Base-by-base conservation (phyloP, 805 yeast genomes). In the Hagleromyces aurorensis region DNA sequence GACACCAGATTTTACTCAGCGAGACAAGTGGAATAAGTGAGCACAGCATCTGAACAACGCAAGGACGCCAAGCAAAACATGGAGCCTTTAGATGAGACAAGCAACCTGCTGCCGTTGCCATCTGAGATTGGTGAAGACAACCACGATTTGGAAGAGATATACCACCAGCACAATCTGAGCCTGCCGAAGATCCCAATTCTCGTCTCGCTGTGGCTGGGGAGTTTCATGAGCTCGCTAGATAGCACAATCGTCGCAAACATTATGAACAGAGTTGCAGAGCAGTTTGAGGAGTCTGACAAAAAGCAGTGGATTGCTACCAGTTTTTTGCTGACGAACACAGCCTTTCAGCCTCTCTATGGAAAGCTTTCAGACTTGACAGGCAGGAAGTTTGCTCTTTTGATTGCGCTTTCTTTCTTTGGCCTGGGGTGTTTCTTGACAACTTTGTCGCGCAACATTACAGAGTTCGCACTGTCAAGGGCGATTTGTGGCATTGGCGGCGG, bases 401-500 rank as follows among this genome's bases (percentile, higher is more conserved):
- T 59, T 16, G 67, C 71, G 14, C 58, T 62, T 19, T 33, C 53
- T 10, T 43, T 62, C 32, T 70, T 71, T 40, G 67, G 59, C 3
- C 11, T 67, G 9, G 75, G 75, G 12, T 67, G 72, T 44, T 40
- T 62, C 10, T 32, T 69, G 15, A 69, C 73, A 13, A 57, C 59
- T 29, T 42, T 52, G 25, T 50, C 63, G 3, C 40, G 39, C 12
- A 45, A 44, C 28, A 48, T 59, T 17, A 41, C 48, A n/a, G 50
- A 55, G 27, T 54, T 73, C 54, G 48, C 70, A 45, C 37, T 70
- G 16, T 80, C 80, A 4, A 62, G 84, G 44, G 73, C 83, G 37
- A 64, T 85, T 29, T 76, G 93, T 15, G 96, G 96, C 12, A 69
- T 81, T 33, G 95, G 95, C 8, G 94, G 94, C n/a, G 91, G 94